These are phyloP conservation scores for Chlorella sp. DNA, from an alignment of 139 green algal genomes.

Conservation along the genomic window DNA sequence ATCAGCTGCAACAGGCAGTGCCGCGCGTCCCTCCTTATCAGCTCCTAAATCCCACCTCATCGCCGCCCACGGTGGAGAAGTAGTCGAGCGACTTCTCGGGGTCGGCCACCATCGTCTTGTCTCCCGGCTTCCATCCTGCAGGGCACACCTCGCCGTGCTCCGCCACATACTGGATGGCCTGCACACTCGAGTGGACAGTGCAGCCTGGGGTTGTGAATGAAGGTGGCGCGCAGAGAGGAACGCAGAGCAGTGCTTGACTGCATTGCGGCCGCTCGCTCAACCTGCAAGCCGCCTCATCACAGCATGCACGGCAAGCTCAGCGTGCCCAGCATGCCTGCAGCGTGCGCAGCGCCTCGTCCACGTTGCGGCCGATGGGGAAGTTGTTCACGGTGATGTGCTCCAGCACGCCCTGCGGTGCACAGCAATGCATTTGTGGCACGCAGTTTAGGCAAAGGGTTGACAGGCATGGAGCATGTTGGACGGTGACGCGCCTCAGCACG, in stretches of 20 bases:
- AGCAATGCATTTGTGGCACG: too few relatives aligned
- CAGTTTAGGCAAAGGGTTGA: too few relatives aligned
- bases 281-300: too few relatives aligned
- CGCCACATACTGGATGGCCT: slow-evolving; percentile 94
- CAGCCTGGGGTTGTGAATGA: too few relatives aligned
- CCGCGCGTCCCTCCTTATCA: too few relatives aligned
- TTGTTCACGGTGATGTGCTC: slow-evolving; percentile 99
- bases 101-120: slow-evolving; percentile 89
- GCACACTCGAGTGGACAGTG: slow-evolving; percentile 47
- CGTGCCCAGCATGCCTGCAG: slow-evolving; percentile 61
- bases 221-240: too few relatives aligned
- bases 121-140: slow-evolving; percentile 95
- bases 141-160: slow-evolving; percentile 84
- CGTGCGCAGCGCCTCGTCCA: slow-evolving; percentile 96
- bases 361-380: slow-evolving; percentile 91
- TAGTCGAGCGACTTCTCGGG: slow-evolving; percentile 84
- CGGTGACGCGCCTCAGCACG: too few relatives aligned
- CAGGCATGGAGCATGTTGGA: too few relatives aligned
- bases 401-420: slow-evolving; percentile 89
- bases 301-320: too few relatives aligned
- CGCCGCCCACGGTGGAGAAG: slow-evolving; percentile 55
- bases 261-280: too few relatives aligned
- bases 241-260: too few relatives aligned
- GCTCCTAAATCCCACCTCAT: slow-evolving; percentile 6
- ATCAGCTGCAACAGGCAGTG: too few relatives aligned